phyloP scores from a whole-genome alignment of 2,329 filamentous ascomycete genomes.

The Diplodia seriata region DNA sequence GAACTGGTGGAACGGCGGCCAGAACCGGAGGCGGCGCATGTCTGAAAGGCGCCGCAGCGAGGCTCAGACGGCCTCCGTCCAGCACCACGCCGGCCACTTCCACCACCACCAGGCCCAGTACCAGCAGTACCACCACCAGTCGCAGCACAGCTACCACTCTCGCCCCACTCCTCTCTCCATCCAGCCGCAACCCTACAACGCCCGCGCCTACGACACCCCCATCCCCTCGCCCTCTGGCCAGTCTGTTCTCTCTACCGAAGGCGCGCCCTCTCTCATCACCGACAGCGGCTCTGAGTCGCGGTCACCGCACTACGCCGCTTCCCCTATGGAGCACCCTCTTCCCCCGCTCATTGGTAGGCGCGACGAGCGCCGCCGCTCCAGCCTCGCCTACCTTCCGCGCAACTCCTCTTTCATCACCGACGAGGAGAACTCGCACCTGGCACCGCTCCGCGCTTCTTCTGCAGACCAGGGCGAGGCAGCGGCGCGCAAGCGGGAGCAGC shows the following conservation, averaged over 20 bases:
- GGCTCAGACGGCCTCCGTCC: slow-evolving; percentile 34
- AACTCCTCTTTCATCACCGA: slow-evolving; percentile 49
- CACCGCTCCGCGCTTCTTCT: slow-evolving; percentile 15
- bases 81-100: slow-evolving; percentile 34
- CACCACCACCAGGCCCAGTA: slow-evolving; percentile 36
- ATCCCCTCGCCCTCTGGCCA: slow-evolving; percentile 69
- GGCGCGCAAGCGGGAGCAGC: slow-evolving; percentile 39
- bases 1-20: slow-evolving; percentile 97
- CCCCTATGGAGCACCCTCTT: slow-evolving; percentile 54
- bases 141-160: slow-evolving; percentile 33
- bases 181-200: slow-evolving; percentile 36
- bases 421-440: slow-evolving; percentile 37
- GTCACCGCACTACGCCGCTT: slow-evolving; percentile 55
- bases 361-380: slow-evolving; percentile 48
- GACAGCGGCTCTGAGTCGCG: slow-evolving; percentile 62
- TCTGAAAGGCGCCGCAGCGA: slow-evolving; percentile 40
- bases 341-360: slow-evolving; percentile 45
- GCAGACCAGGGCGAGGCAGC: slow-evolving; percentile 19
- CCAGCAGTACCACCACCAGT: slow-evolving; percentile 35
- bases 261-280: slow-evolving; percentile 72
- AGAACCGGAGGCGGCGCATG: slow-evolving; percentile 73
- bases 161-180: slow-evolving; percentile 42
- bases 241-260: slow-evolving; percentile 69
- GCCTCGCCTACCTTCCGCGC: slow-evolving; percentile 45
- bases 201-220: slow-evolving; percentile 58